phyloP scores from a whole-genome alignment of 2,329 filamentous ascomycete genomes.

The Metarhizium rileyi region DNA sequence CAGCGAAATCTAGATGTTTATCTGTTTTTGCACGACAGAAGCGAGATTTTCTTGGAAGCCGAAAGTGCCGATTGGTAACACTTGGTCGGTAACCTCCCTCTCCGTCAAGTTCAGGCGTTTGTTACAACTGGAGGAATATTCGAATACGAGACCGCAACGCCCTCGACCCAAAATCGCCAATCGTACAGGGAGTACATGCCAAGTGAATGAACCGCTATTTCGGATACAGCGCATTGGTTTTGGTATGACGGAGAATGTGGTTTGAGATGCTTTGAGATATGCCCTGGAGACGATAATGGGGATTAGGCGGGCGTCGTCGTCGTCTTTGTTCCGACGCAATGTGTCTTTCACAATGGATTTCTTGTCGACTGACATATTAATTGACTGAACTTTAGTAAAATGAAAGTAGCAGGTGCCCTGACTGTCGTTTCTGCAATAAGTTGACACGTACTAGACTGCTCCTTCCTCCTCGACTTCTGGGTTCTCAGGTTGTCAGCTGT shows the following conservation, averaged over 20 bases:
- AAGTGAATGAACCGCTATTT: not conserved
- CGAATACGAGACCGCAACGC: not conserved
- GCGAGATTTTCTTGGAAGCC: not conserved
- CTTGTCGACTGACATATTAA: not conserved
- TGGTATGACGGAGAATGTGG: not conserved
- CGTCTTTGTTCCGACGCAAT: not conserved
- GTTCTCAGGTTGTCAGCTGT: constrained; percentile 8
- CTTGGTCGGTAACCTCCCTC: not conserved
- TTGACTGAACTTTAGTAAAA: not conserved
- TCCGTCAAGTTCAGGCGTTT: not conserved
- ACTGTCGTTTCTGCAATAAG: not conserved
- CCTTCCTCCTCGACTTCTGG: constrained; percentile 1
- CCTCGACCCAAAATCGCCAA: not conserved
- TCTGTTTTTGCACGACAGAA: not conserved
- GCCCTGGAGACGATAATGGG: too few species aligned
- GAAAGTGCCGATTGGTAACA: not conserved
- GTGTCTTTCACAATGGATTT: not conserved
- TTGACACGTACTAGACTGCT: not conserved
- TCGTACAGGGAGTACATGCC: not conserved
- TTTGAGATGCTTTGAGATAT: not conserved
- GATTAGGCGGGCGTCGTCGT: not conserved
- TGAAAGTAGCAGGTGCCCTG: not conserved
- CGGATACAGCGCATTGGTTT: not conserved
- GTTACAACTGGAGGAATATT: not conserved
- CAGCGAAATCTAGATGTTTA: not conserved